Evolutionary conservation across 805 yeast species (phyloP).

Genomic region (Kazachstania taianensis): DNA sequence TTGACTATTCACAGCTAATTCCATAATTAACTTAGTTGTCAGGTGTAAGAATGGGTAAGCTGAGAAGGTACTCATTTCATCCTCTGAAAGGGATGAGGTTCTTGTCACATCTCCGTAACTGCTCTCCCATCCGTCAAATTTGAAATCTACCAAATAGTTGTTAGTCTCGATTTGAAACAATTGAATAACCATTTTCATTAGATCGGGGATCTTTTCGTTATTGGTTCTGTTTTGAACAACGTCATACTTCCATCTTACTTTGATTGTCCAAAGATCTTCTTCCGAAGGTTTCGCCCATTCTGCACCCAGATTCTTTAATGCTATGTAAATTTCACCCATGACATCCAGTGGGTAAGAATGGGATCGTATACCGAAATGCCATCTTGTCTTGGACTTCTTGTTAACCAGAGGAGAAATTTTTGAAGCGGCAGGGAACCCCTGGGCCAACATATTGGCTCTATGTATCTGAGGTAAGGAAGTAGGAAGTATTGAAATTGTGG

Average conservation of each 20-base stretch:
- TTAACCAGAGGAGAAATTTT: constrained; percentile 47
- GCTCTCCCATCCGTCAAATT: constrained; percentile 94
- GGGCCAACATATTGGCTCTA: constrained; percentile 78
- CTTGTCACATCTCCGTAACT: constrained; percentile 28
- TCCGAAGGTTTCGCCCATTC: constrained; percentile 96
- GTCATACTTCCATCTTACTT: constrained; percentile 85
- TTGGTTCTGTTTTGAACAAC: constrained; percentile 26
- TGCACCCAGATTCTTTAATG: constrained; percentile 86
- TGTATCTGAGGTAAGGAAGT: constrained; percentile 91
- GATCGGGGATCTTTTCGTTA: constrained; percentile 44
- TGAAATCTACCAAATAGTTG: constrained; percentile 91
- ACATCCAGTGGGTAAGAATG: constrained; percentile 95
- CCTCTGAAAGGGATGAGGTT: constrained; percentile 33
- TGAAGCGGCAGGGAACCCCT: constrained; percentile 38
- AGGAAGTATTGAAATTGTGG: constrained; percentile 87
- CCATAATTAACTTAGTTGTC: constrained; percentile 90
- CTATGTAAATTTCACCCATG: constrained; percentile 96
- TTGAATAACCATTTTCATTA: constrained; percentile 96
- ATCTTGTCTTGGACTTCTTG: constrained; percentile 85
- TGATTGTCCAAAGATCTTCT: constrained; percentile 91
- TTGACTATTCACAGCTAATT: constrained; percentile 89
- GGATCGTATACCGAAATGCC: constrained; percentile 98
- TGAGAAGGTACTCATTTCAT: constrained; percentile 79
- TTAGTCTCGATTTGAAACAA: constrained; percentile 92
- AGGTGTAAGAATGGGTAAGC: constrained; percentile 93